Evolutionary conservation across 2,329 filamentous ascomycete genomes (phyloP).

Genomic region (Cercospora sojina): DNA sequence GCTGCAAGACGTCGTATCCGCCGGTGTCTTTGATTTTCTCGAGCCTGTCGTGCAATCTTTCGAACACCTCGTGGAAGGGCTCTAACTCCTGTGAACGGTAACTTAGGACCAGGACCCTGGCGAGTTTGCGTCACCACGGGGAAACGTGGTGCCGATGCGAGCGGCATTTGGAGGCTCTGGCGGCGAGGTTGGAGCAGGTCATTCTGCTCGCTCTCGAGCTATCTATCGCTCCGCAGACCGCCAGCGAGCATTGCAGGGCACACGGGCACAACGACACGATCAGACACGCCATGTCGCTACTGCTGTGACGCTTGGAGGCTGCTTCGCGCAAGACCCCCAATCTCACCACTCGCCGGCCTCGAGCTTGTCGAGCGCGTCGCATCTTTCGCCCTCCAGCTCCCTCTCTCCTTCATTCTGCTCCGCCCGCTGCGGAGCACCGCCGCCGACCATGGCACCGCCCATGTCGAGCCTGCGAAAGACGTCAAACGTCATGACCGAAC

Average conservation of each 20-base stretch:
- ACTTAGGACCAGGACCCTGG: neutral
- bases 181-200: neutral
- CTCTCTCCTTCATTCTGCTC: neutral
- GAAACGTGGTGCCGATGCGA: neutral
- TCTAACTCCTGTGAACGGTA: neutral
- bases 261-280: neutral
- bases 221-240: neutral
- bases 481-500: conserved; percentile 1
- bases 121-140: neutral
- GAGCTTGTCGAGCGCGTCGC: neutral
- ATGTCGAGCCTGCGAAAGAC: conserved; percentile 12
- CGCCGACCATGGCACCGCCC: conserved; percentile 9
- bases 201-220: neutral
- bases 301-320: neutral
- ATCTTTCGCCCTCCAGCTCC: neutral
- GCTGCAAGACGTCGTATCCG: neutral
- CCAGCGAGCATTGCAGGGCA: neutral
- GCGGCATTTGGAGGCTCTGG: conserved; percentile 3
- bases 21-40: neutral
- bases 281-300: neutral
- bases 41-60: neutral
- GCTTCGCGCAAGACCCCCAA: neutral
- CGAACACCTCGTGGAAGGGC: neutral
- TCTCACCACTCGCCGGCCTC: neutral
- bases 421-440: neutral